phyloP scores from a whole-genome alignment of 2,329 filamentous ascomycete genomes.

The Penicillium sumatraense region DNA sequence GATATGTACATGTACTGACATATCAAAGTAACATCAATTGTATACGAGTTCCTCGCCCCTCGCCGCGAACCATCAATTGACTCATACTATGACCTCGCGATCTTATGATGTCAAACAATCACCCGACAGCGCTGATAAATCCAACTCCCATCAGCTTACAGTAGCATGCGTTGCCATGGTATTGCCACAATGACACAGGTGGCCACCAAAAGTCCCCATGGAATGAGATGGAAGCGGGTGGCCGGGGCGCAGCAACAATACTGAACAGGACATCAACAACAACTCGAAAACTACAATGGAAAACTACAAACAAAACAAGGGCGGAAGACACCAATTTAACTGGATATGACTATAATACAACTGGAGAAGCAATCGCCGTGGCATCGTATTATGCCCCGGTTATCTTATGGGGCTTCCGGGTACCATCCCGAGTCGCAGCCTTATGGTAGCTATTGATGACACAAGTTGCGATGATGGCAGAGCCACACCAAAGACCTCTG shows the following conservation, averaged over 20 bases:
- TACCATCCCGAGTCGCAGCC: no score
- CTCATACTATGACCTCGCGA: background rate
- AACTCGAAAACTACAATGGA: background rate
- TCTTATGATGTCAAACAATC: no score
- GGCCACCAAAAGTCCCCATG: background rate
- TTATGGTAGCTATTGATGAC: no score
- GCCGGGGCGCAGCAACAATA: no score
- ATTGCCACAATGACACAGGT: background rate
- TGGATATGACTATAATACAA: constrained; percentile 10
- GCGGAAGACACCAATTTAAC: background rate
- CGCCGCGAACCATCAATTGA: background rate
- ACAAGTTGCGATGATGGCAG: no score
- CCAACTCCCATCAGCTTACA: no score
- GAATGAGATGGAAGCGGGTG: constrained; percentile 5
- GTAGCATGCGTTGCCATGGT: no score
- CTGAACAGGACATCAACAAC: no score
- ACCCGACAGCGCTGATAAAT: no score
- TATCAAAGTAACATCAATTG: background rate
- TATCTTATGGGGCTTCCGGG: no score
- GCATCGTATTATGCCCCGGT: background rate
- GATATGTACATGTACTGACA: no score
- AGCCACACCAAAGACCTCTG: background rate
- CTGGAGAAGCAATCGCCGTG: constrained; percentile 2
- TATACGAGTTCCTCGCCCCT: background rate
- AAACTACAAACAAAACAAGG: background rate